Conservation (phyloP, 306 rosid species). For the Casuarina equisetifolia region DNA sequence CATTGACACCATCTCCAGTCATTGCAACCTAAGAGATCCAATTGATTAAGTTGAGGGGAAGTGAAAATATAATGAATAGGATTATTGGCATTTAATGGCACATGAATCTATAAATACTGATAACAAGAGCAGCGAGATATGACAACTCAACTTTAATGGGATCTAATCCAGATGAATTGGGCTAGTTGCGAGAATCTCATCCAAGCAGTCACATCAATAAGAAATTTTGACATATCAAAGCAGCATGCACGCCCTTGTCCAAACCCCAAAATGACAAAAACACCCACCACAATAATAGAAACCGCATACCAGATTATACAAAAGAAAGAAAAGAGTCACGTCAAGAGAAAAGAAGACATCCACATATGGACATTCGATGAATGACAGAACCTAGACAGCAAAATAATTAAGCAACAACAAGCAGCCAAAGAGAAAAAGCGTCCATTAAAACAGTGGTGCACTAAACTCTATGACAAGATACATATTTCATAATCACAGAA, state of each 20-base stretch:
- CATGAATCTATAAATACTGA: not conserved
- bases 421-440: not conserved
- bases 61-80: not conserved
- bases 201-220: not conserved
- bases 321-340: not conserved
- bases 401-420: constrained; percentile 16
- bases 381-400: constrained; percentile 10
- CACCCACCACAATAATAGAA: too few relatives aligned
- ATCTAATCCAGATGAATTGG: not conserved
- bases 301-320: not conserved
- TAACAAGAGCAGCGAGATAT: not conserved
- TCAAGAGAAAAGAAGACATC: not conserved
- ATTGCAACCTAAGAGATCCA: constrained; percentile 78
- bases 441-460: not conserved
- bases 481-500: constrained; percentile 25
- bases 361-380: not conserved
- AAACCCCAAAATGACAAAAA: not conserved
- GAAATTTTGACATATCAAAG: not conserved
- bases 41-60: constrained; percentile 20
- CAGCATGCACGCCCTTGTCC: not conserved
- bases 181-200: not conserved
- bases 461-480: constrained; percentile 6
- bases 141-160: not conserved
- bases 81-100: not conserved
- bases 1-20: constrained; percentile 99